phyloP scores from a whole-genome alignment of 164 flowering plant species.

The Liquidambar formosana region DNA sequence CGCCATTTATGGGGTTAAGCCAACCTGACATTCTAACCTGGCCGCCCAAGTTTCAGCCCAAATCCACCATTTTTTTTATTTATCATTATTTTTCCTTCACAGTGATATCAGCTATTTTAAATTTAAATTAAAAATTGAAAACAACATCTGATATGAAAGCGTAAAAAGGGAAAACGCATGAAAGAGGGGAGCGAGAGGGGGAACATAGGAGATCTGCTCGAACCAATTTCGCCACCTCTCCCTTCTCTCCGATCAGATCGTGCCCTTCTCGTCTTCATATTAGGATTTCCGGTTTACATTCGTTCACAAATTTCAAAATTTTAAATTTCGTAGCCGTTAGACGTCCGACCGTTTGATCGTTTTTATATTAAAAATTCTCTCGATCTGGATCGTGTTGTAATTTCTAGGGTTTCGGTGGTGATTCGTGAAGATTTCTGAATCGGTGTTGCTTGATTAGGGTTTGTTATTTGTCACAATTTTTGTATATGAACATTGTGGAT shows the following conservation, averaged over 20 bases:
- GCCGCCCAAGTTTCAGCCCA: too few species aligned
- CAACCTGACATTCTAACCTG: too few species aligned
- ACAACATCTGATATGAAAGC: too few species aligned
- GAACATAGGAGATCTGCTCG: too few species aligned
- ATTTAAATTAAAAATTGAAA: too few species aligned
- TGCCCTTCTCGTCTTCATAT: not conserved
- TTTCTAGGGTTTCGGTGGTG: not conserved
- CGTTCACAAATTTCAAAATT: not conserved
- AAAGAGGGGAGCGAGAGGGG: too few species aligned
- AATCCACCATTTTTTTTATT: too few species aligned
- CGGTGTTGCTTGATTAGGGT: not conserved
- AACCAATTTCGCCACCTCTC: slow-evolving; percentile 5
- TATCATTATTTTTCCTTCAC: too few species aligned
- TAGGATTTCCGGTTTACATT: slow-evolving; percentile 4
- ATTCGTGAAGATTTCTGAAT: not conserved
- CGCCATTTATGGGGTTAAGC: too few species aligned
- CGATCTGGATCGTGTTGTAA: not conserved
- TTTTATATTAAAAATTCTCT: too few species aligned
- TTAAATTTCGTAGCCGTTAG: slow-evolving; percentile 12
- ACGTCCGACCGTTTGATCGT: not conserved
- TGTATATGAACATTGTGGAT: not conserved
- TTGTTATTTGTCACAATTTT: not conserved
- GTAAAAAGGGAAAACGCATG: too few species aligned
- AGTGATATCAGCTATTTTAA: too few species aligned
- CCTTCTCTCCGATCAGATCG: slow-evolving; percentile 39